Conservation (phyloP, 2,329 filamentous ascomycete genomes). For the Xylariomycetidae sp. region DNA sequence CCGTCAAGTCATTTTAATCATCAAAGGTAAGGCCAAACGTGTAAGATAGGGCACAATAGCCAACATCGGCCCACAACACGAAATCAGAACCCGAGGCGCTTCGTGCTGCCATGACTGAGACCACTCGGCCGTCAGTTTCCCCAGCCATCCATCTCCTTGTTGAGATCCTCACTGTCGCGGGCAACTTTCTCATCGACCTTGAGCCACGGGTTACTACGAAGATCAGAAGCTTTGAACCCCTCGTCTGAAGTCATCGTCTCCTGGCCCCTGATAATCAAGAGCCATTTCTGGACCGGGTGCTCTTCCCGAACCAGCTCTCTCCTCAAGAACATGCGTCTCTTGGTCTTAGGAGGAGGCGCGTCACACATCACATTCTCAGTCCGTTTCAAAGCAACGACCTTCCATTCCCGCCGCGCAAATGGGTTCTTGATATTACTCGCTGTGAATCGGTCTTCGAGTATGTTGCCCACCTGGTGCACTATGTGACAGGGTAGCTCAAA, state of each 20-base stretch:
- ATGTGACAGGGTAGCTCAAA: slow-evolving; percentile 11
- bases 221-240: slow-evolving; percentile 12
- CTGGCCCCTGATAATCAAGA: slow-evolving; percentile 13
- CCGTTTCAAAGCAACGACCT: slow-evolving; percentile 9
- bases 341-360: background rate
- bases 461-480: slow-evolving; percentile 12
- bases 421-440: slow-evolving; percentile 16
- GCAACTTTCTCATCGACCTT: slow-evolving; percentile 5
- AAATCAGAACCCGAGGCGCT: no score
- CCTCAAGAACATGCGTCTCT: background rate
- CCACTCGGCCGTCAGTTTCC: no score
- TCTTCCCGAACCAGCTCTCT: background rate
- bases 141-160: no score
- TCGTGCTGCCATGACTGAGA: no score
- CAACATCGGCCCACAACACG: no score
- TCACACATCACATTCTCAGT: slow-evolving; percentile 7
- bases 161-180: no score
- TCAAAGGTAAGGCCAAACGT: no score
- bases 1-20: no score
- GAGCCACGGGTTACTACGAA: slow-evolving; percentile 13
- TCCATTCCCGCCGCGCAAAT: slow-evolving; percentile 14
- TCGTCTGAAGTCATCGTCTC: slow-evolving; percentile 7
- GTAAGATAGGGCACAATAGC: no score
- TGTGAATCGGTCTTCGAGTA: slow-evolving; percentile 13
- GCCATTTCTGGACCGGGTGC: slow-evolving; percentile 14